Conservation (phyloP, 306 rosid genomes). For the Rosa rugosa region DNA sequence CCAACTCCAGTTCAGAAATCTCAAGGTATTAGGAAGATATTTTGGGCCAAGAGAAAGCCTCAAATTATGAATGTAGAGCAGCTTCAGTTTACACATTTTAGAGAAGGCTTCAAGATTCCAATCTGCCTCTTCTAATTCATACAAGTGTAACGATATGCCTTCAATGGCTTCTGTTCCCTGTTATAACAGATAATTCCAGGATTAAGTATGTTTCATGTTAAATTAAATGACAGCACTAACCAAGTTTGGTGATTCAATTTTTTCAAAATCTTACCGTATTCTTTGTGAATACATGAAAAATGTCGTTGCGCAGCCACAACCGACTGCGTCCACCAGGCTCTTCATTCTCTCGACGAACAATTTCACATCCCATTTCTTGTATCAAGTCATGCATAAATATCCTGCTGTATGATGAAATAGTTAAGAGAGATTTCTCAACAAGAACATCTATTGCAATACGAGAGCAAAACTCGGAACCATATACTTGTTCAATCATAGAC, state of each 20-base stretch:
- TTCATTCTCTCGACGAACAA: constrained; percentile 21
- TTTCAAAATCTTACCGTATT: constrained; percentile 9
- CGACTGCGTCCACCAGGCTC: constrained; percentile 18
- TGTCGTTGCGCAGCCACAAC: constrained; percentile 22
- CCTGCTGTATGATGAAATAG: neutral
- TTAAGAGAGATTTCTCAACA: constrained; percentile 40
- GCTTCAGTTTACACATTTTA: neutral
- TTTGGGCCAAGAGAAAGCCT: neutral
- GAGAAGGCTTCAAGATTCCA: neutral
- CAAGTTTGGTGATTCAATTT: neutral
- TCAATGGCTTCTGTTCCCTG: constrained; percentile 6
- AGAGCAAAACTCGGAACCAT: neutral
- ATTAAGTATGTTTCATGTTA: neutral
- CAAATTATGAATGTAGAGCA: neutral
- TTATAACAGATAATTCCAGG: neutral
- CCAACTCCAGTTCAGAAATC: neutral
- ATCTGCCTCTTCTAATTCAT: neutral
- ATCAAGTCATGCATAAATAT: constrained; percentile 38
- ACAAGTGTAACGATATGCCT: neutral
- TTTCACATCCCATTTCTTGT: constrained; percentile 27
- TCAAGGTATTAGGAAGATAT: neutral
- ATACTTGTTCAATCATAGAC: constrained; percentile 4
- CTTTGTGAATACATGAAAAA: constrained; percentile 25
- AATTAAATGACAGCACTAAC: neutral
- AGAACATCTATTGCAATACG: constrained; percentile 28